Conservation (phyloP, 176 grass and related monocot genomes). For the Oryza australiensis region DNA sequence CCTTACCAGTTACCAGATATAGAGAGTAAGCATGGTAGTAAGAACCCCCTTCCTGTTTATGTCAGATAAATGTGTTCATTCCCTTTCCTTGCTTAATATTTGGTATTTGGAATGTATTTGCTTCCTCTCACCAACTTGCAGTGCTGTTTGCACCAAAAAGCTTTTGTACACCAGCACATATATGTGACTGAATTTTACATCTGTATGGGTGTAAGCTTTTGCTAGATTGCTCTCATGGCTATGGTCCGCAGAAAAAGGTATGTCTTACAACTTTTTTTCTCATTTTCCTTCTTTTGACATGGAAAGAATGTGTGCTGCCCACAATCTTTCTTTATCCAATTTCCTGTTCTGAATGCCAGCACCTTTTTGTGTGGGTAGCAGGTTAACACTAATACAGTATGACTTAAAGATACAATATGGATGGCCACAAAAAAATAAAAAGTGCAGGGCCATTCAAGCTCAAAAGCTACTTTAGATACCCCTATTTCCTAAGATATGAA, state of each 20-base stretch:
- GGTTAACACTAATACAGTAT: neutral
- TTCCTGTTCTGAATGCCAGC: neutral
- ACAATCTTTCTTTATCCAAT: neutral
- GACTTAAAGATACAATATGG: neutral
- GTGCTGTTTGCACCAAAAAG: neutral
- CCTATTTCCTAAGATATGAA: neutral
- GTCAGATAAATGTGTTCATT: neutral
- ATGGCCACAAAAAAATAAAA: neutral
- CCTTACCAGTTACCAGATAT: neutral
- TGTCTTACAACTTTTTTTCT: neutral
- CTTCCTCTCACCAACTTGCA: neutral
- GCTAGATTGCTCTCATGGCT: neutral
- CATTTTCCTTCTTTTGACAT: constrained; percentile 31
- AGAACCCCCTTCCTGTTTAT: neutral
- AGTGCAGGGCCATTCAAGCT: neutral
- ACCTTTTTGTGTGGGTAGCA: constrained; percentile 20
- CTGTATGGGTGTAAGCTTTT: neutral
- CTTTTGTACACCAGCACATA: too few relatives aligned
- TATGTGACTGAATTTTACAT: neutral
- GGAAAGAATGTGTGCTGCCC: constrained; percentile 22
- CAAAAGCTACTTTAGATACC: neutral
- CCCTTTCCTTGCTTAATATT: neutral
- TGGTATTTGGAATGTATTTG: neutral
- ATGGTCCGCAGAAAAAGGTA: constrained; percentile 12
- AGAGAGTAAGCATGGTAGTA: neutral